These are phyloP conservation scores for Chenopodium album DNA, from an alignment of 148 eudicot species.

Conservation along the genomic window DNA sequence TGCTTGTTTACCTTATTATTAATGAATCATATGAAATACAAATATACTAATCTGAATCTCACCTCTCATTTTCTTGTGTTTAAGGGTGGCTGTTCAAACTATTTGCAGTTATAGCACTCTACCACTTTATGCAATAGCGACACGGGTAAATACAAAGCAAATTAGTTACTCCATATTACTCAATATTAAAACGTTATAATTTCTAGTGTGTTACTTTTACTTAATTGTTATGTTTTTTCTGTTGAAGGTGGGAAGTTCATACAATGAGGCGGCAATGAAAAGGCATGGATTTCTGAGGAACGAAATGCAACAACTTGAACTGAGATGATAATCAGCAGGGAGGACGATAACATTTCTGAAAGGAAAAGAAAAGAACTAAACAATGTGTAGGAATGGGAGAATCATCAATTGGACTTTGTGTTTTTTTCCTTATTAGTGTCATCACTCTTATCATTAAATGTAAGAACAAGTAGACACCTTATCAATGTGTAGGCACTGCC, in stretches of 20 bases:
- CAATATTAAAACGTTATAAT: too few species aligned
- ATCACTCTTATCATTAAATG: too few species aligned
- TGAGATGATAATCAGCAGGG: constrained; percentile 9
- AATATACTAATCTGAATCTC: neutral
- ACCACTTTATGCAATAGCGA: constrained; percentile 65
- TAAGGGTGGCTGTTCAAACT: constrained; percentile 50
- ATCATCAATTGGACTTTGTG: too few species aligned
- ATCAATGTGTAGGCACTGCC: too few species aligned
- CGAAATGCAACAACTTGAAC: neutral
- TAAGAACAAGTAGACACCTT: too few species aligned
- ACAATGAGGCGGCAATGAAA: constrained; percentile 28
- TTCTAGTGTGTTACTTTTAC: neutral
- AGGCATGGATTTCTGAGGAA: constrained; percentile 6
- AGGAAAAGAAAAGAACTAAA: too few species aligned
- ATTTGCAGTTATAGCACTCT: constrained; percentile 65
- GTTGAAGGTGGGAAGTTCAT: constrained; percentile 31
- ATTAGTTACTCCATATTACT: too few species aligned
- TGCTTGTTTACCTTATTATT: neutral
- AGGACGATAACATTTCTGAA: neutral
- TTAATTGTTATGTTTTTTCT: neutral
- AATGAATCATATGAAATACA: too few species aligned
- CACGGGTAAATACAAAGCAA: constrained; percentile 39
- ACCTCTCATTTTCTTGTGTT: neutral
- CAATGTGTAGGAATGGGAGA: too few species aligned
- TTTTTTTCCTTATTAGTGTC: too few species aligned